Conservation (phyloP, 2,329 filamentous ascomycete genomes). For the Boeremia lycopersici region DNA sequence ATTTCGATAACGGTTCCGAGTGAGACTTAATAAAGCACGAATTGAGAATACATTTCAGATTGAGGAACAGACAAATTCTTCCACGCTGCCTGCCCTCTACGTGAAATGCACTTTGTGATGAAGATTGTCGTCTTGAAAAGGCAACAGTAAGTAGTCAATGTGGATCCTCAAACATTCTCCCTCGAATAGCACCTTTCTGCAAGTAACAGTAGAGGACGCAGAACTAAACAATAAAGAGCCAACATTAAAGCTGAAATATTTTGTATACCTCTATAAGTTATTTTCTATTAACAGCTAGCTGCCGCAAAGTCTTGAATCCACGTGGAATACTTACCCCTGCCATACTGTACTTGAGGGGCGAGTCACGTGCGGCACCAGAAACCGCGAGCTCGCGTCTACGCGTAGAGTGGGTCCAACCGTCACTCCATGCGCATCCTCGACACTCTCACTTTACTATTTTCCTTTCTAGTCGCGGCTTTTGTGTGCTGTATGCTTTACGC, state of each 20-base stretch:
- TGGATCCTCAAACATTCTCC: too few relatives aligned
- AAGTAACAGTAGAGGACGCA: too few relatives aligned
- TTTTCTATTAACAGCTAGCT: too few relatives aligned
- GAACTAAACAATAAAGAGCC: too few relatives aligned
- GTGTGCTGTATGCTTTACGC: conserved; percentile 49
- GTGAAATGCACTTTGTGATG: background rate
- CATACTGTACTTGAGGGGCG: too few relatives aligned
- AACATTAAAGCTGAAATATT: too few relatives aligned
- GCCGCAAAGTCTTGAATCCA: too few relatives aligned
- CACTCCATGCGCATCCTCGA: conserved; percentile 30
- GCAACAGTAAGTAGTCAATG: too few relatives aligned
- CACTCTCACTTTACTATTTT: conserved; percentile 29
- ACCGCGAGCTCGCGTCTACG: conserved; percentile 25
- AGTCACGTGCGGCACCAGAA: conserved; percentile 7
- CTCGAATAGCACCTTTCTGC: too few relatives aligned
- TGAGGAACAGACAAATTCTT: background rate
- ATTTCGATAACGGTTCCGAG: background rate
- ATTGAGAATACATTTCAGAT: background rate
- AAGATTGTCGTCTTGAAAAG: too few relatives aligned
- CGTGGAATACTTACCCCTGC: too few relatives aligned
- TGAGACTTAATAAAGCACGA: background rate
- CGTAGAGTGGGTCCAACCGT: conserved; percentile 14
- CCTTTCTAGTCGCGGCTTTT: conserved; percentile 31
- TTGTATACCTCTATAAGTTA: too few relatives aligned
- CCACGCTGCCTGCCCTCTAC: background rate